Evolutionary conservation across 345 rosid species (phyloP), one percentile per base, ranked within the genome.

Genomic region (Brassica cretica): DNA sequence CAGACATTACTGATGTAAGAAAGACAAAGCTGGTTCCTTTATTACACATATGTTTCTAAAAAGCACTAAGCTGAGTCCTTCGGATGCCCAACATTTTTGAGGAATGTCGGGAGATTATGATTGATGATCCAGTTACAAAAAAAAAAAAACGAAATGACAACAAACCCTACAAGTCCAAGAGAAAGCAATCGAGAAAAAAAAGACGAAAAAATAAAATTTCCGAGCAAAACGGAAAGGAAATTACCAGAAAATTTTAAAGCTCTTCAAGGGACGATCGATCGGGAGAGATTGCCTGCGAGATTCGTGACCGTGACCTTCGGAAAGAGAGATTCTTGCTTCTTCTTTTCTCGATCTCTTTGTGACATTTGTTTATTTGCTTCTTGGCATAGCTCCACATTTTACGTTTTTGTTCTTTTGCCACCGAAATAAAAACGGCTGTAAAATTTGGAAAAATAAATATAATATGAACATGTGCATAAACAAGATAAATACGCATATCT

Each of bases 241-340:
- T 65, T 19, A 19, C 68, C 61, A 12, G 67, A 27, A 41, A 53
- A 18, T 8, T 37, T 55, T 15, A 16, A 71, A 77, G 15, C 14
- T 53, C 4, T 64, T 77, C 46, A 49, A 51, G 18, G 19, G 56
- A 51, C 44, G 65, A 51, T 12, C 1, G 65, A 70, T 49, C 12
- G 25, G 46, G 65, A 53, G 63, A 76, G 68, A 70, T 63, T 49
- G 64, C 70, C 75, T 35, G 66, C 56, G 81, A 63, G 76, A 71
- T 78, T 78, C 81, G 71, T 66, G 59, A 66, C 62, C 67, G 76
- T 12, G 14, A 58, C 35, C 53, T 41, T 27, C 67, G 81, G 76
- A 16, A 66, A 59, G 64, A 72, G 76, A 78, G 76, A 78, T 66
- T 78, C 73, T 78, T 72, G 81, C 68, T 78, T 66, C 53, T 39